Conservation (phyloP, 352 stramenopile genomes). For the Pythium angustatum region DNA sequence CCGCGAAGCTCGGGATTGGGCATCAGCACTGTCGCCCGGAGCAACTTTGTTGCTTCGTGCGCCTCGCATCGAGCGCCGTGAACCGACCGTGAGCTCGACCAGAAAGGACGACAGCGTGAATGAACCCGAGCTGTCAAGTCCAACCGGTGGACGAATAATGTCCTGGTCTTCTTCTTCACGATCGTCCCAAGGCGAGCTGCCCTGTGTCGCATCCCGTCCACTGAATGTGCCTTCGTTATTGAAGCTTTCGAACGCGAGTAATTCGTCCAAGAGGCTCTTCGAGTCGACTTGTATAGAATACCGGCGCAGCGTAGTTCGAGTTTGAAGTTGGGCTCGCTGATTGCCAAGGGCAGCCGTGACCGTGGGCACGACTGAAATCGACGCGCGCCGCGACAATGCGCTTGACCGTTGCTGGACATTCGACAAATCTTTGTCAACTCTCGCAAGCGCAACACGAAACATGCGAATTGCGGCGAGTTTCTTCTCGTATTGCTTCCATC, state of each 20-base stretch:
- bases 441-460: slow-evolving; percentile 15
- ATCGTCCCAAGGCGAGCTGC: not conserved
- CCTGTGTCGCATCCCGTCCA: not conserved
- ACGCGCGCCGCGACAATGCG: slow-evolving; percentile 2
- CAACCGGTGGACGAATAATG: not conserved
- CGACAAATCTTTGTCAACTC: slow-evolving; percentile 12
- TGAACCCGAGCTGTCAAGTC: not conserved
- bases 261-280: slow-evolving; percentile 9
- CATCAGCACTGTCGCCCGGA: not conserved
- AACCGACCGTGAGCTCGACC: slow-evolving; percentile 10
- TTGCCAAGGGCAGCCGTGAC: slow-evolving; percentile 1
- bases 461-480: slow-evolving; percentile 28
- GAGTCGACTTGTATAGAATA: slow-evolving; percentile 21
- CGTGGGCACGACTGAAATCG: not conserved
- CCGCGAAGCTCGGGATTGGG: too few relatives aligned
- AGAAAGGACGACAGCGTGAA: slow-evolving; percentile 23
- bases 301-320: not conserved
- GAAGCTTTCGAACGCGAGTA: slow-evolving; percentile 23
- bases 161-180: slow-evolving; percentile 11
- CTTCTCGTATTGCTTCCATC: slow-evolving; percentile 28
- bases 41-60: slow-evolving; percentile 5
- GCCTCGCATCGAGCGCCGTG: not conserved
- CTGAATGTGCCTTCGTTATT: slow-evolving; percentile 7
- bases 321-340: not conserved
- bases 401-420: too few relatives aligned